phyloP scores from a whole-genome alignment of 768 basidiomycete genomes.

The Tricholoma terreum region DNA sequence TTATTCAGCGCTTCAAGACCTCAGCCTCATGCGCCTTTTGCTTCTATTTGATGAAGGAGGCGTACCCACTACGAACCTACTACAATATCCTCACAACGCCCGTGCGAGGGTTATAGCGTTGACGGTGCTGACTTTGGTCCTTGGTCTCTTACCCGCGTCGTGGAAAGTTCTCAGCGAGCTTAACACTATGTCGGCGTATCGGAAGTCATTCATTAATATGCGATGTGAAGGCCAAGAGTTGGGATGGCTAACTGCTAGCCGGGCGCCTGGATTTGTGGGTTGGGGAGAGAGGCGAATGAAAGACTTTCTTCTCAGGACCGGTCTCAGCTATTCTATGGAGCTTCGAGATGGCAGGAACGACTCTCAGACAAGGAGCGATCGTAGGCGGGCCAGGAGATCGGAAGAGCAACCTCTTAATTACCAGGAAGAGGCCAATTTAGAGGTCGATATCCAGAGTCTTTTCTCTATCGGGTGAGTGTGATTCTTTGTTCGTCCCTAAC shows the following conservation, averaged over 20 bases:
- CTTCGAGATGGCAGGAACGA: slow-evolving; percentile 24
- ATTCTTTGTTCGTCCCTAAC: neutral
- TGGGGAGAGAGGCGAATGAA: slow-evolving; percentile 76
- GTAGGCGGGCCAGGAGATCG: slow-evolving; percentile 25
- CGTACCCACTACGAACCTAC: slow-evolving; percentile 31
- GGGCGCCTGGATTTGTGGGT: slow-evolving; percentile 64
- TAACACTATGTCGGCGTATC: slow-evolving; percentile 49
- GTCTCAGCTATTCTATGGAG: slow-evolving; percentile 60
- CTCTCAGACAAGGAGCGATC: slow-evolving; percentile 26
- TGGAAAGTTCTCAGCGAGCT: slow-evolving; percentile 66
- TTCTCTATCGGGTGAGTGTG: slow-evolving; percentile 68
- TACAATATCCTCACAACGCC: slow-evolving; percentile 32
- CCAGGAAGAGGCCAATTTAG: slow-evolving; percentile 43
- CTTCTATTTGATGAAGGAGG: slow-evolving; percentile 49
- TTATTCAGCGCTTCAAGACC: slow-evolving; percentile 68
- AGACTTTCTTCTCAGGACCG: slow-evolving; percentile 61
- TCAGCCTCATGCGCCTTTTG: slow-evolving; percentile 74
- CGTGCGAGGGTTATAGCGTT: slow-evolving; percentile 67
- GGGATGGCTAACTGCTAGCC: slow-evolving; percentile 64
- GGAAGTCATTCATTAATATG: slow-evolving; percentile 57
- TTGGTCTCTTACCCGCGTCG: slow-evolving; percentile 66
- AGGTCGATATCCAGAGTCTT: slow-evolving; percentile 67
- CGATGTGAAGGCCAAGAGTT: slow-evolving; percentile 70
- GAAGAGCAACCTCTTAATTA: slow-evolving; percentile 42
- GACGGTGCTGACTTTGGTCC: slow-evolving; percentile 54